A percentile compares a stretch with the other conserved stretches of the same genome.
These are phyloP conservation scores for Cryptomeria japonica DNA, from an alignment of 75 land plant species.

Conservation along the genomic window DNA sequence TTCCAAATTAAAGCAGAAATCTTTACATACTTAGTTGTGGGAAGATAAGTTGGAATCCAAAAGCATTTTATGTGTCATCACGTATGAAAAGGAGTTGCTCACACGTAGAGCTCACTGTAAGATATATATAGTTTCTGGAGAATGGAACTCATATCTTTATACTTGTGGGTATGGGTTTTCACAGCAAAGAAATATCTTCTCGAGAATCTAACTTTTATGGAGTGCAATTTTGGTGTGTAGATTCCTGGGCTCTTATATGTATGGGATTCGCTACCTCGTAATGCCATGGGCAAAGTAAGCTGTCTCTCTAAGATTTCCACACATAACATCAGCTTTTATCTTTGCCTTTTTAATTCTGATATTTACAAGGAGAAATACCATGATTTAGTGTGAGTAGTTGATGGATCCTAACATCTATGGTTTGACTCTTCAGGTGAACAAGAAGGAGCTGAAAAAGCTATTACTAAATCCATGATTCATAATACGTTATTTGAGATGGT, in stretches of 20 bases:
- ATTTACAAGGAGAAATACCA: not conserved
- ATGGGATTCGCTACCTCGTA: constrained; percentile 91
- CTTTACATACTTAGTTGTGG: not conserved
- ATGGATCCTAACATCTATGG: not conserved
- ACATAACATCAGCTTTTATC: not conserved
- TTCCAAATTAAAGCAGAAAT: not conserved
- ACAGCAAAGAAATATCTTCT: not conserved
- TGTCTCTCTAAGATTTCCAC: not conserved
- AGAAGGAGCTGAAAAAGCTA: constrained; percentile 80
- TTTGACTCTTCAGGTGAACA: constrained; percentile 78
- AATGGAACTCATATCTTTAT: not conserved
- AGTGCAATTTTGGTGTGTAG: constrained; percentile 30
- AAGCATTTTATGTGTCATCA: not conserved
- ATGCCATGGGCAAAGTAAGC: constrained; percentile 97
- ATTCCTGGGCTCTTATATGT: constrained; percentile 64
- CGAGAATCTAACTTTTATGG: not conserved
- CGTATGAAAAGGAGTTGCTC: not conserved
- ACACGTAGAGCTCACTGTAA: not conserved
- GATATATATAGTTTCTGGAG: not conserved
- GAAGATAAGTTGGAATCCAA: not conserved
- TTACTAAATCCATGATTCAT: constrained; percentile 15
- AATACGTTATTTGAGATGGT: not conserved
- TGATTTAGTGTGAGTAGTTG: not conserved
- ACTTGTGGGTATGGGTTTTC: not conserved
- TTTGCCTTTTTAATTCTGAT: not conserved